Evolutionary conservation across 108 stramenopile species (phyloP).

Genomic region (Cyclotella distinguenda): DNA sequence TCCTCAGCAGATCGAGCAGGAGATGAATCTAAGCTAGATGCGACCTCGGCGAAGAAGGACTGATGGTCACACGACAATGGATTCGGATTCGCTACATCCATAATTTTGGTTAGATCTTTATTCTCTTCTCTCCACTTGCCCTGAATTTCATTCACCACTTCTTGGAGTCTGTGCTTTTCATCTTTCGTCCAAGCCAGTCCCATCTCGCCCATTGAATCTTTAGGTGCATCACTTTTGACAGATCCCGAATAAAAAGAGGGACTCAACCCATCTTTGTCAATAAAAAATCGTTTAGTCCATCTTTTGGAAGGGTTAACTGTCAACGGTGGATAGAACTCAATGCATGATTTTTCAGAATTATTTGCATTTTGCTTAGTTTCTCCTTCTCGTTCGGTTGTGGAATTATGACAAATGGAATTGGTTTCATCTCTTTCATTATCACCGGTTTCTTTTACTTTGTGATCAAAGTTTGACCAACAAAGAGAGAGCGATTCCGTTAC

Average conservation of each 20-base stretch:
- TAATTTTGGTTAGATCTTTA: conserved; percentile 4
- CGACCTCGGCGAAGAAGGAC: conserved; percentile 20
- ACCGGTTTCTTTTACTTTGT: conserved; percentile 6
- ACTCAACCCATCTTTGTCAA: conserved; percentile 51
- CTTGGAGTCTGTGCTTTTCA: conserved; percentile 14
- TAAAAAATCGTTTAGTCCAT: conserved; percentile 55
- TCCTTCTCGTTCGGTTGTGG: neutral
- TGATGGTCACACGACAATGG: conserved; percentile 2
- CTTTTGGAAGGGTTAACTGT: conserved; percentile 41
- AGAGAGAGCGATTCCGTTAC: conserved; percentile 24
- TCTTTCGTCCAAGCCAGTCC: conserved; percentile 23
- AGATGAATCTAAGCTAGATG: conserved; percentile 12
- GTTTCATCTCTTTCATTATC: conserved; percentile 5
- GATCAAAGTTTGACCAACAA: neutral
- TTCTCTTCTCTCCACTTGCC: conserved; percentile 1
- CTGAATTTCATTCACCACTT: conserved; percentile 8
- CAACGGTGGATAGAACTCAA: neutral
- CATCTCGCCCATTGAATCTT: conserved; percentile 12
- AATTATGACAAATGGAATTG: too few relatives aligned
- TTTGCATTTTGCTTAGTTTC: neutral
- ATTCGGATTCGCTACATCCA: neutral
- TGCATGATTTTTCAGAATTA: neutral
- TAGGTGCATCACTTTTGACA: conserved; percentile 16
- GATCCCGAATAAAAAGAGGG: conserved; percentile 33
- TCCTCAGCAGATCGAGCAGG: conserved; percentile 29